A percentile compares a stretch with the other conserved stretches of the same genome.
phyloP scores from a whole-genome alignment of 208 protist genomes.

The Acanthamoeba sp. region DNA sequence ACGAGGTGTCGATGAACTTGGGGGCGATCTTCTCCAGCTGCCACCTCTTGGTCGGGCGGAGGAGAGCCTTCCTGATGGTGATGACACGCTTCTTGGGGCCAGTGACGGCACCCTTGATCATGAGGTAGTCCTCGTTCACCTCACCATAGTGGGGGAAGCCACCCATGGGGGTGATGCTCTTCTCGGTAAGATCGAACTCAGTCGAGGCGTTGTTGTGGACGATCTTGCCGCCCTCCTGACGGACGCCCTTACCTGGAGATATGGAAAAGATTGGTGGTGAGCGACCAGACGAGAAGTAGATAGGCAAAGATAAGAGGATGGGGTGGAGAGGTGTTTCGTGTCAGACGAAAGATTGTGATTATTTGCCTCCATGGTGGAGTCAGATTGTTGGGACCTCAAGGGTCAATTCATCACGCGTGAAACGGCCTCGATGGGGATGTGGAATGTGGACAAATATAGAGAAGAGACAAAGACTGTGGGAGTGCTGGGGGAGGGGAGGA shows the following conservation, averaged over 20 bases:
- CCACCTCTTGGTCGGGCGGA: conserved; percentile 91
- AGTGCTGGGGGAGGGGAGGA: neutral
- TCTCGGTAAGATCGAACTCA: conserved; percentile 98
- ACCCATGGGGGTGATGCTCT: conserved; percentile 99
- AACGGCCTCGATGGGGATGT: neutral
- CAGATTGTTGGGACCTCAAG: conserved; percentile 50
- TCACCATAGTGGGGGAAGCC: conserved; percentile 99
- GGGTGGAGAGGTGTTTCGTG: neutral
- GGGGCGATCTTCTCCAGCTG: conserved; percentile 95
- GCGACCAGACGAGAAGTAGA: neutral
- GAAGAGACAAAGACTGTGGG: neutral
- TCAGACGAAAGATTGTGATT: conserved; percentile 66
- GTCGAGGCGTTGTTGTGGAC: conserved; percentile 94
- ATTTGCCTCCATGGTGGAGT: conserved; percentile 60
- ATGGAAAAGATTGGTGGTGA: neutral
- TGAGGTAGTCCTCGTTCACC: conserved; percentile 98
- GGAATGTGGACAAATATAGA: neutral
- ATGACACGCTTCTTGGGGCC: conserved; percentile 97
- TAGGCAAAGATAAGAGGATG: neutral
- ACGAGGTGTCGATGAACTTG: conserved; percentile 99
- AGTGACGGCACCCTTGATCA: conserved; percentile 96
- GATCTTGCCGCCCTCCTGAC: conserved; percentile 66
- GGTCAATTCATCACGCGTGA: conserved; percentile 51
- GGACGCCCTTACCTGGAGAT: conserved; percentile 33
- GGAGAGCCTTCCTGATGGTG: conserved; percentile 98